Evolutionary conservation across 2,329 filamentous ascomycete species (phyloP).

Genomic region (Didymella arachidicola): DNA sequence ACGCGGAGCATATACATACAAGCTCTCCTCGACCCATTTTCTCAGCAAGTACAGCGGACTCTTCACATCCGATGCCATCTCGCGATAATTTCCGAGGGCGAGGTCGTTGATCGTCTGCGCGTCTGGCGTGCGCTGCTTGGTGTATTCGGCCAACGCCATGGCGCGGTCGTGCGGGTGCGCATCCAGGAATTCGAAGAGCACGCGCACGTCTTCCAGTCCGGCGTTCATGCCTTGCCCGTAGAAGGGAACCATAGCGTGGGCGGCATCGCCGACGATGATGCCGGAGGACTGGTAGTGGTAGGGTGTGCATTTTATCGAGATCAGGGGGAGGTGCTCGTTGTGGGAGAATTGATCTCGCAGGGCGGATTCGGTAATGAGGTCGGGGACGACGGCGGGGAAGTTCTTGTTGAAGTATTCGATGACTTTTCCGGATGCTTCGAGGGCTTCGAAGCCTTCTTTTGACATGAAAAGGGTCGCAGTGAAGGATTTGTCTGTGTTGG

Average conservation of each 20-base stretch:
- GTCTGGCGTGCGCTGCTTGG: conserved; percentile 74
- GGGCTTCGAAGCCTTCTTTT: conserved; percentile 68
- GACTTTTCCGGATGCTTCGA: conserved; percentile 70
- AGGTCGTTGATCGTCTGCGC: conserved; percentile 92
- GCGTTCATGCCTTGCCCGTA: conserved; percentile 99
- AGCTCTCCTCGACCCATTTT: conserved; percentile 84
- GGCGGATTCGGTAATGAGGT: conserved; percentile 68
- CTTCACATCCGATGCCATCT: conserved; percentile 89
- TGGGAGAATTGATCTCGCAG: conserved; percentile 76
- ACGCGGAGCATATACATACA: conserved; percentile 77
- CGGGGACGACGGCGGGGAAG: conserved; percentile 82
- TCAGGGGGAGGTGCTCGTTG: conserved; percentile 91
- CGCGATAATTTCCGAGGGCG: conserved; percentile 87
- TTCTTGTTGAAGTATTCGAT: conserved; percentile 79
- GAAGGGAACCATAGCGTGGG: conserved; percentile 98
- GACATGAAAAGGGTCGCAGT: conserved; percentile 94
- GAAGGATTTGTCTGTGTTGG: conserved; percentile 86
- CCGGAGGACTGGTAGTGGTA: conserved; percentile 80
- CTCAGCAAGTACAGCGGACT: conserved; percentile 78
- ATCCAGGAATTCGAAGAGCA: conserved; percentile 85
- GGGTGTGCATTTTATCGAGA: conserved; percentile 90
- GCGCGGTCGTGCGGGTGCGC: conserved; percentile 60
- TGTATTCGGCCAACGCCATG: conserved; percentile 75
- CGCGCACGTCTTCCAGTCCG: conserved; percentile 89
- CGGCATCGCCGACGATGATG: conserved; percentile 90